Evolutionary conservation across 1,139 yeast genomes (phyloP).

Genomic region (Taphrina communis): DNA sequence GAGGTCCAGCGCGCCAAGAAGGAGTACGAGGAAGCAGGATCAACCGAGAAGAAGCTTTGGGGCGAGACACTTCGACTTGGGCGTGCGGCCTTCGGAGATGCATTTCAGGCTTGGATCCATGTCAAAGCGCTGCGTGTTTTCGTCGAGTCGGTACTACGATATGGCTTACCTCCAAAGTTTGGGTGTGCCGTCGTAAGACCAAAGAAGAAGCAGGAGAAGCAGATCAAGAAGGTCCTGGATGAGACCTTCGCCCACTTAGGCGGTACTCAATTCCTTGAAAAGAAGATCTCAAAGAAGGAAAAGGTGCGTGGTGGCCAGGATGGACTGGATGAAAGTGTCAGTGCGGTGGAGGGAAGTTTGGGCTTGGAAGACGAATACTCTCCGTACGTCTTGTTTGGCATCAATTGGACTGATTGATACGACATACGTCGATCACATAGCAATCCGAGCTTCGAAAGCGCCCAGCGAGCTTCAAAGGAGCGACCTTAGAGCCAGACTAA

Average conservation of each 20-base stretch:
- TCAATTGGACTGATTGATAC: constrained; percentile 30
- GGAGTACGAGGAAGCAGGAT: constrained; percentile 76
- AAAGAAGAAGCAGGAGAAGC: constrained; percentile 48
- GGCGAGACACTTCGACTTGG: constrained; percentile 82
- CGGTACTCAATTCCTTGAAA: constrained; percentile 10
- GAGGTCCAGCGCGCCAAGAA: constrained; percentile 65
- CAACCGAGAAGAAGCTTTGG: constrained; percentile 73
- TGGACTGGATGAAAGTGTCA: constrained; percentile 41
- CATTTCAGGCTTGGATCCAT: constrained; percentile 85
- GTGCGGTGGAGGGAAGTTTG: constrained; percentile 38
- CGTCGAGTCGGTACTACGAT: constrained; percentile 79
- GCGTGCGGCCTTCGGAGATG: constrained; percentile 85
- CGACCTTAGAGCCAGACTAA: too few species aligned
- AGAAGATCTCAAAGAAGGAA: constrained; percentile 23
- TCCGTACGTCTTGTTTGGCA: constrained; percentile 35
- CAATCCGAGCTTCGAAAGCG: background rate
- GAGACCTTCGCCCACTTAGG: constrained; percentile 38
- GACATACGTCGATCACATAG: background rate
- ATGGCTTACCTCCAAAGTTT: constrained; percentile 95
- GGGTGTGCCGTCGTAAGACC: constrained; percentile 63
- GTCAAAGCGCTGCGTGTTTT: constrained; percentile 69
- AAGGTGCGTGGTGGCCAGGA: constrained; percentile 34
- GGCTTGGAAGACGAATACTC: constrained; percentile 39
- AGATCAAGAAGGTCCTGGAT: constrained; percentile 38
- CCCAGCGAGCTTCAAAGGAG: background rate